Percentiles rank a stretch among this genome's conserved stretches.
phyloP scores from a whole-genome alignment of 129 eudicot genomes.

The Centella asiatica region DNA sequence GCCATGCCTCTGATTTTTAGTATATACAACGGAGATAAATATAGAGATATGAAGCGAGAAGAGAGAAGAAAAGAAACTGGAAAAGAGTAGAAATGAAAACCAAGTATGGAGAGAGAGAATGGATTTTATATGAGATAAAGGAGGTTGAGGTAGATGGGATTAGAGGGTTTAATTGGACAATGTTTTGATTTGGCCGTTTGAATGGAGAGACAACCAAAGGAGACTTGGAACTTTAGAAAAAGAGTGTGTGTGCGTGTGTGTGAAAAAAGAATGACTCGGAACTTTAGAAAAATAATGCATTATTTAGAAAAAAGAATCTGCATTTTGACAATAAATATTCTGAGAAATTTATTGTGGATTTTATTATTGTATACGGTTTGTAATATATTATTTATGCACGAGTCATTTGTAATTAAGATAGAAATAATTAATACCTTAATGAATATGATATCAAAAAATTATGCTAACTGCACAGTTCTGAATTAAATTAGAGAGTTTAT shows the following conservation, averaged over 20 bases:
- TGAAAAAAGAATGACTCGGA: conserved; percentile 4
- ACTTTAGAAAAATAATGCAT: conserved; percentile 16
- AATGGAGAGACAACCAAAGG: conserved; percentile 18
- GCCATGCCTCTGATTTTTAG: conserved; percentile 47
- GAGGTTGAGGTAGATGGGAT: not conserved
- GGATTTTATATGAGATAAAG: conserved; percentile 8
- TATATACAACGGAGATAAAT: conserved; percentile 13
- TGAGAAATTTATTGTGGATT: conserved; percentile 21
- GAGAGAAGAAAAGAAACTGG: conserved; percentile 7
- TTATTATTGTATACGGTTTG: not conserved
- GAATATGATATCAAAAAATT: too few species aligned
- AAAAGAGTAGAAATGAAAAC: not conserved
- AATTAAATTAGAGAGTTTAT: too few species aligned
- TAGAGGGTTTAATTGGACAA: conserved; percentile 1
- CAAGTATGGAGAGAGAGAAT: not conserved
- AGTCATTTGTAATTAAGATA: too few species aligned
- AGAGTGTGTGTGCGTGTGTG: not conserved
- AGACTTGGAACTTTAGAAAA: conserved; percentile 24
- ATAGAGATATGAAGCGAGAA: not conserved
- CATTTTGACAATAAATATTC: conserved; percentile 10
- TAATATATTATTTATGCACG: too few species aligned
- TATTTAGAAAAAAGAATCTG: not conserved
- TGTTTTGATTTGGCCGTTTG: conserved; percentile 17
- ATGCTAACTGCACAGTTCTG: too few species aligned
- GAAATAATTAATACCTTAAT: too few species aligned